phyloP scores from a whole-genome alignment of 768 basidiomycete genomes.

The Rhodotorula babjevae region DNA sequence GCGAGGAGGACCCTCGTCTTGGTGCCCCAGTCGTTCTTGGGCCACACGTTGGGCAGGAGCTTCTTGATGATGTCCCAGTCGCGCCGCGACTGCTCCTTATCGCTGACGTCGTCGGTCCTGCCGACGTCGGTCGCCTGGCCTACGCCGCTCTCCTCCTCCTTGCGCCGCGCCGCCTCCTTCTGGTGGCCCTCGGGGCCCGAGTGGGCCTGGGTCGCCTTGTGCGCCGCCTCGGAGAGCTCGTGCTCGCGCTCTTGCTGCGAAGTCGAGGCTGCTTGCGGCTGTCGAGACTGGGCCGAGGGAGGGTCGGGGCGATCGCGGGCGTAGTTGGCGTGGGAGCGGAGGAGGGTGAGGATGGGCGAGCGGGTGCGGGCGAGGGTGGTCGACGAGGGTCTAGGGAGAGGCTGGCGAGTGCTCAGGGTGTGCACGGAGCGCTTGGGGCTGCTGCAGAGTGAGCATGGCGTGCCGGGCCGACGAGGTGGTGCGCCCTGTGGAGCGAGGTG shows the following conservation, averaged over 20 bases:
- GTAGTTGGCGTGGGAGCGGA: slow-evolving; percentile 23
- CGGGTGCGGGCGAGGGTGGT: not conserved
- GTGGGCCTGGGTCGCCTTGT: slow-evolving; percentile 27
- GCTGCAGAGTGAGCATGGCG: not conserved
- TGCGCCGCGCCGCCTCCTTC: slow-evolving; percentile 10
- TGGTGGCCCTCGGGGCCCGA: slow-evolving; percentile 33
- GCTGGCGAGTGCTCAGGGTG: not conserved
- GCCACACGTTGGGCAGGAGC: slow-evolving; percentile 89
- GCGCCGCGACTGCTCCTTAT: slow-evolving; percentile 31
- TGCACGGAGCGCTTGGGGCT: not conserved
- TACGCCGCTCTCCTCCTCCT: not conserved
- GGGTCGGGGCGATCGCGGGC: slow-evolving; percentile 9
- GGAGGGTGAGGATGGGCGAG: not conserved
- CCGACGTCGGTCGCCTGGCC: slow-evolving; percentile 14
- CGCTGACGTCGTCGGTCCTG: slow-evolving; percentile 1
- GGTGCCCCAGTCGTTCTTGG: slow-evolving; percentile 65
- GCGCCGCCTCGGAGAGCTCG: slow-evolving; percentile 17
- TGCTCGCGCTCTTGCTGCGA: slow-evolving; percentile 9
- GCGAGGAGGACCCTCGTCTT: slow-evolving; percentile 77
- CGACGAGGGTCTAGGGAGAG: not conserved
- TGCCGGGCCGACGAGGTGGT: not conserved
- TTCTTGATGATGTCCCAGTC: slow-evolving; percentile 84
- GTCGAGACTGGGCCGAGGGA: not conserved
- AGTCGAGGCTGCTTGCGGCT: not conserved
- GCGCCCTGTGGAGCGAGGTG: not conserved